These are phyloP conservation scores for Osmozyma mogii DNA, from an alignment of 805 yeast species.

Conservation along the genomic window DNA sequence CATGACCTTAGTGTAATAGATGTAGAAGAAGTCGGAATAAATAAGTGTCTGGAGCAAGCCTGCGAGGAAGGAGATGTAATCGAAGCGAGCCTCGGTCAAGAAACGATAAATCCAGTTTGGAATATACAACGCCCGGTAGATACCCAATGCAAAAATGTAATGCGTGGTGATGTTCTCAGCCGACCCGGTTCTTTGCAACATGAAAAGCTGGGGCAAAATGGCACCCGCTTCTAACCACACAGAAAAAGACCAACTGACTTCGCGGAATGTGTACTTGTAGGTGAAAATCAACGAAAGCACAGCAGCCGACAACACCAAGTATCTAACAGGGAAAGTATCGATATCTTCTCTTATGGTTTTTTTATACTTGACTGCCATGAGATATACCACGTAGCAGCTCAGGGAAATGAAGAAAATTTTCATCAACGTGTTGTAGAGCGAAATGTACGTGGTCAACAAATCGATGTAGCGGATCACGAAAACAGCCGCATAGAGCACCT, in stretches of 20 bases:
- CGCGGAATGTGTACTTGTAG: conserved; percentile 51
- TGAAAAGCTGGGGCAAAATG: conserved; percentile 84
- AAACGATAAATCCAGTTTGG: conserved; percentile 95
- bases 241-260: conserved; percentile 79
- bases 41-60: conserved; percentile 81
- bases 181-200: conserved; percentile 83
- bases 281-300: conserved; percentile 55
- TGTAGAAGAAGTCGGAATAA: conserved; percentile 92
- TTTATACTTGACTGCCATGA: conserved; percentile 58
- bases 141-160: conserved; percentile 88
- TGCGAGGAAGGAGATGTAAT: conserved; percentile 63
- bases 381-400: conserved; percentile 63
- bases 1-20: conserved; percentile 74
- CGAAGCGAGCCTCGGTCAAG: conserved; percentile 53
- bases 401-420: conserved; percentile 74
- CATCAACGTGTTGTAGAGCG: conserved; percentile 73
- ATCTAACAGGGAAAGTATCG: conserved; percentile 65
- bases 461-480: conserved; percentile 69
- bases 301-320: conserved; percentile 56
- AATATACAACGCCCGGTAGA: conserved; percentile 81
- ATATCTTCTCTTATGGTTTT: conserved; percentile 54
- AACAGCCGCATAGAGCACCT: conserved; percentile 66
- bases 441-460: conserved; percentile 45
- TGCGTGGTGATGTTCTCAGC: conserved; percentile 84
- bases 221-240: conserved; percentile 92